Conservation (phyloP, 495 filamentous ascomycete species). For the Geopyxis carbonaria region DNA sequence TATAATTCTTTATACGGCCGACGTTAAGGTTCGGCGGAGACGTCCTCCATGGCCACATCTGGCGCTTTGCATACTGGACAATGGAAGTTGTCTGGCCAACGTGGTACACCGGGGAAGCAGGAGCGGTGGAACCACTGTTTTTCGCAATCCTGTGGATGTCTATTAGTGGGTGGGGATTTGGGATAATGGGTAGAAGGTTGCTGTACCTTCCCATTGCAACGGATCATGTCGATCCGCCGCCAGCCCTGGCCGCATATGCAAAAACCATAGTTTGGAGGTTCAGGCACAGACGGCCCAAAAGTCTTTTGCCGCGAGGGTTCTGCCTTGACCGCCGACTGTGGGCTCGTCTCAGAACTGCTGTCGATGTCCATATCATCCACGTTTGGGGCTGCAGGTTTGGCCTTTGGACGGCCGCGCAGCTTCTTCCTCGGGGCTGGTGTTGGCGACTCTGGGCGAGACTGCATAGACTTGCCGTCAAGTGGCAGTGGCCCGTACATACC, state of each 20-base stretch:
- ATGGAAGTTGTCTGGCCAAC: too few relatives aligned
- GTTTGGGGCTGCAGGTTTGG: background rate
- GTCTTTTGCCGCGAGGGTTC: background rate
- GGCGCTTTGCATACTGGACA: too few relatives aligned
- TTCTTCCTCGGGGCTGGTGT: background rate
- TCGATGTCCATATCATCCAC: conserved; percentile 13
- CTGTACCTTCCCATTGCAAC: conserved; percentile 14
- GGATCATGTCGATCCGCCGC: conserved; percentile 17
- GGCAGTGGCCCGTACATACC: conserved; percentile 15
- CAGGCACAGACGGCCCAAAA: background rate
- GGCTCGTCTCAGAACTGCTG: background rate
- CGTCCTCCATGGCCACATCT: too few relatives aligned
- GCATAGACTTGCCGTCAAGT: conserved; percentile 6
- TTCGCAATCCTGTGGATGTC: conserved; percentile 10
- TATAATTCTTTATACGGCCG: too few relatives aligned
- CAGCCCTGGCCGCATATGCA: conserved; percentile 16
- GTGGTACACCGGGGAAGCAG: too few relatives aligned
- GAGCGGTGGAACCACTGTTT: conserved; percentile 19
- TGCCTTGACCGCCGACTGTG: background rate
- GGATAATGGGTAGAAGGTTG: background rate
- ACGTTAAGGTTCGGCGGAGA: too few relatives aligned
- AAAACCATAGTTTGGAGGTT: conserved; percentile 13
- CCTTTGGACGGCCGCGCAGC: background rate
- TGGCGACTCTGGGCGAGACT: background rate
- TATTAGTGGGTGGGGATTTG: conserved; percentile 7